phyloP scores from a whole-genome alignment of 768 basidiomycete species.

The Daedaleopsis nitida region DNA sequence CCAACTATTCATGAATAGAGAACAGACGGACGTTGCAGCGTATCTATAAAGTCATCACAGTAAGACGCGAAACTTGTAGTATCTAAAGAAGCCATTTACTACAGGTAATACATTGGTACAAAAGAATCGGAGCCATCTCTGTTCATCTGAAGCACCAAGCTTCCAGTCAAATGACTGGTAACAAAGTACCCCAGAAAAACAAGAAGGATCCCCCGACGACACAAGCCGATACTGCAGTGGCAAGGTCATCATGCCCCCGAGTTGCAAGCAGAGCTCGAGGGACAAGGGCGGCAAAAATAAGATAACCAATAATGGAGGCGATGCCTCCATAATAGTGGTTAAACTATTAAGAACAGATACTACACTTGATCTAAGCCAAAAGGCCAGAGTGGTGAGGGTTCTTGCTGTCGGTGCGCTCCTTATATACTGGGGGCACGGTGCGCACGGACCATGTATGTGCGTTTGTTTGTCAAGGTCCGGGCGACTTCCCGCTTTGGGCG shows the following conservation, averaged over 20 bases:
- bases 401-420: neutral
- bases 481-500: neutral
- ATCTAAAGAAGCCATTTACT: too few relatives aligned
- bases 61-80: too few relatives aligned
- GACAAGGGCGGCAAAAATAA: slow-evolving; percentile 36
- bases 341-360: slow-evolving; percentile 72
- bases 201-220: slow-evolving; percentile 33
- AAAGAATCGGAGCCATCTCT: neutral
- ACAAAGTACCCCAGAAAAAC: slow-evolving; percentile 10
- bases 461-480: neutral
- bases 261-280: slow-evolving; percentile 34
- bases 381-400: slow-evolving; percentile 54
- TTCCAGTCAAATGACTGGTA: slow-evolving; percentile 8
- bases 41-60: too few relatives aligned
- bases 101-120: too few relatives aligned
- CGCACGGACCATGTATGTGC: neutral
- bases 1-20: too few relatives aligned
- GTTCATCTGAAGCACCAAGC: slow-evolving; percentile 11
- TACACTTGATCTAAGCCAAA: slow-evolving; percentile 80
- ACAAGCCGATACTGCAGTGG: slow-evolving; percentile 34
- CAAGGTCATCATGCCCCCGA: slow-evolving; percentile 34
- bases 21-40: too few relatives aligned
- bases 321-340: slow-evolving; percentile 41
- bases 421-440: neutral
- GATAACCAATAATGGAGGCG: slow-evolving; percentile 38